A percentile compares a stretch with the other conserved stretches of the same genome.
These are phyloP conservation scores for Penicillium hesseltinei DNA, from an alignment of 2,329 filamentous ascomycete species.

Conservation along the genomic window DNA sequence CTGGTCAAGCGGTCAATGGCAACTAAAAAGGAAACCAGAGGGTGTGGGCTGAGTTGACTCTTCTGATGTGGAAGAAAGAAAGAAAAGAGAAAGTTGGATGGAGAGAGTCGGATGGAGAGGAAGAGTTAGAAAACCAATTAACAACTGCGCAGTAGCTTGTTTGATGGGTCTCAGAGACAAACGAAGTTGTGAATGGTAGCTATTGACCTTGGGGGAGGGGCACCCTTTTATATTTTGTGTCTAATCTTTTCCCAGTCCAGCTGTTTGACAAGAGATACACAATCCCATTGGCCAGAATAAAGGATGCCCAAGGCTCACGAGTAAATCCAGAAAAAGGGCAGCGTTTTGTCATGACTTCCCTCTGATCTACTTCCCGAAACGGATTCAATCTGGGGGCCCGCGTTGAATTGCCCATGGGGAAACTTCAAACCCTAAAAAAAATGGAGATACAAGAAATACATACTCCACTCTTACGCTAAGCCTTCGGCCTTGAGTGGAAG, in stretches of 20 bases:
- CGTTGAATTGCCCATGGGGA: conserved; percentile 14
- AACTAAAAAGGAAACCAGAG: background rate
- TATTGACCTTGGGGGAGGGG: background rate
- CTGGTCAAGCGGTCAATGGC: background rate
- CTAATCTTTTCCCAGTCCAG: background rate
- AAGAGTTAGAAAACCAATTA: background rate
- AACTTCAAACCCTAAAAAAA: background rate
- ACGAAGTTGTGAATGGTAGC: background rate
- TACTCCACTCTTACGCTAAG: background rate
- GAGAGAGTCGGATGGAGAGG: background rate
- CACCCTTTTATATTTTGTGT: conserved; percentile 13
- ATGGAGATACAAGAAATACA: background rate
- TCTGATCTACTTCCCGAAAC: conserved; percentile 18
- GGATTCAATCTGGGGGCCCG: conserved; percentile 5
- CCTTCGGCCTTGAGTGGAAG: background rate
- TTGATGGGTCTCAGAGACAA: background rate
- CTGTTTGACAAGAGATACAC: conserved; percentile 2
- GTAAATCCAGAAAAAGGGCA: background rate
- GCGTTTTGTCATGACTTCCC: background rate
- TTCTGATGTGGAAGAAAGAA: background rate
- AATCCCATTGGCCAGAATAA: conserved; percentile 7
- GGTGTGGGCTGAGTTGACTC: background rate
- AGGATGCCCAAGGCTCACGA: background rate
- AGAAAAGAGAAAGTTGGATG: background rate
- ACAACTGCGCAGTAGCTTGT: background rate